phyloP scores from a whole-genome alignment of 306 rosid genomes.

The Fagus crenata region DNA sequence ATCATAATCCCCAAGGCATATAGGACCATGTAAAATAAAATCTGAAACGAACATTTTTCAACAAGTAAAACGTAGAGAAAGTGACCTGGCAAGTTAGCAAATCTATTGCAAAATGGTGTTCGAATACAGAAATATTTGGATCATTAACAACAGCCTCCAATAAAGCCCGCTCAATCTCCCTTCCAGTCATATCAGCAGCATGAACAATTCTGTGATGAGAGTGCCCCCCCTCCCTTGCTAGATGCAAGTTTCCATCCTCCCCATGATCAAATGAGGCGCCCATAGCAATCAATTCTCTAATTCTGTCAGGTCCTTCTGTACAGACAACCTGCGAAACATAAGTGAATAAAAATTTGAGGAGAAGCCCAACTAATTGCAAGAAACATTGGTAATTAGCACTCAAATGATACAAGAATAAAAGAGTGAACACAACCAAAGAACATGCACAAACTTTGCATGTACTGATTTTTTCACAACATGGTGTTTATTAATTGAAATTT shows the following conservation, averaged over 20 bases:
- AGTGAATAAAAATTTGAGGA: slow-evolving; percentile 17
- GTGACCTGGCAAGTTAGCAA: slow-evolving; percentile 83
- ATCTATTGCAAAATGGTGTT: slow-evolving; percentile 93
- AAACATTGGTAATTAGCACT: slow-evolving; percentile 13
- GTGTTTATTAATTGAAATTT: not conserved
- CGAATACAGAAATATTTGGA: slow-evolving; percentile 75
- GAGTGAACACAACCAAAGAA: not conserved
- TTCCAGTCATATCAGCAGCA: slow-evolving; percentile 97
- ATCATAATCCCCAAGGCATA: not conserved
- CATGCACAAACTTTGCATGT: not conserved
- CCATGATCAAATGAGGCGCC: slow-evolving; percentile 92
- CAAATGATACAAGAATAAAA: not conserved
- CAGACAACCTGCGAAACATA: slow-evolving; percentile 79
- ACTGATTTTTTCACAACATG: not conserved
- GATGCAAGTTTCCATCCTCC: slow-evolving; percentile 93
- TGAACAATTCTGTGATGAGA: slow-evolving; percentile 88
- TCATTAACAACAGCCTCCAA: slow-evolving; percentile 61
- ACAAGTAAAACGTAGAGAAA: slow-evolving; percentile 7
- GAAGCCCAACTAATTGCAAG: not conserved
- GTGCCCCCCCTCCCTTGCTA: slow-evolving; percentile 90
- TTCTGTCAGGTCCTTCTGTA: slow-evolving; percentile 97
- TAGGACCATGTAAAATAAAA: not conserved
- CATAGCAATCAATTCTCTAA: slow-evolving; percentile 85
- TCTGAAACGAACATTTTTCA: not conserved
- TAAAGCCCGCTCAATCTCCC: slow-evolving; percentile 86